Conservation (phyloP, 805 yeast genomes). For the Soucietia sequanensis region DNA sequence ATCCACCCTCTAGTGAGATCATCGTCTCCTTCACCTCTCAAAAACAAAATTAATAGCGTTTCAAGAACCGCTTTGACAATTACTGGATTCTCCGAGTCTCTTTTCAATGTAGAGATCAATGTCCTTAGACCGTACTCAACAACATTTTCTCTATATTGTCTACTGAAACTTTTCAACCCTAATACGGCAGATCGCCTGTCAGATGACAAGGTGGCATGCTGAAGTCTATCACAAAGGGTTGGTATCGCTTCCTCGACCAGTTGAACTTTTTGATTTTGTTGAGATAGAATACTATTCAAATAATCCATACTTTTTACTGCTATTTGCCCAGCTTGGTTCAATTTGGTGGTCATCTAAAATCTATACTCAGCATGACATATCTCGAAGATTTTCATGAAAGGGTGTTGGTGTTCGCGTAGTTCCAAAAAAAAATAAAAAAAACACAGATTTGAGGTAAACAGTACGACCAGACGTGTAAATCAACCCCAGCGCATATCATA, state of each 20-base stretch:
- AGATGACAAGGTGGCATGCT: conserved; percentile 74
- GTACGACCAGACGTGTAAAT: too few relatives aligned
- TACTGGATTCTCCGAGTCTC: conserved; percentile 68
- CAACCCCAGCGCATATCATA: too few relatives aligned
- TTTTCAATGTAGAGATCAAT: conserved; percentile 59
- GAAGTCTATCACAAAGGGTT: conserved; percentile 82
- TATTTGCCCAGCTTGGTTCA: too few relatives aligned
- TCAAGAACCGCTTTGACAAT: conserved; percentile 80
- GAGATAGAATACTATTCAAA: conserved; percentile 34
- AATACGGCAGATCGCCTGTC: conserved; percentile 91
- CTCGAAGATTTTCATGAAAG: too few relatives aligned
- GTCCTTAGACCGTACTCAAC: conserved; percentile 84
- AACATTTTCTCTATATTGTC: conserved; percentile 87
- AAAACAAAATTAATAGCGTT: conserved; percentile 77
- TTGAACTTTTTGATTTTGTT: conserved; percentile 32
- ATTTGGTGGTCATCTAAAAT: too few relatives aligned
- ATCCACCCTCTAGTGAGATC: conserved; percentile 70
- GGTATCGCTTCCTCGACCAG: conserved; percentile 82
- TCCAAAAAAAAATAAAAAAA: too few relatives aligned
- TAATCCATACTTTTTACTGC: too few relatives aligned
- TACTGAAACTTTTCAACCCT: conserved; percentile 82
- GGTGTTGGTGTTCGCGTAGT: too few relatives aligned
- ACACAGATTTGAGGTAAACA: too few relatives aligned
- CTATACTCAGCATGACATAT: too few relatives aligned
- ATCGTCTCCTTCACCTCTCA: conserved; percentile 62